A percentile compares a stretch with the other conserved stretches of the same genome.
Conservation (phyloP, 208 protist species). For the Trichomonas tenax region DNA sequence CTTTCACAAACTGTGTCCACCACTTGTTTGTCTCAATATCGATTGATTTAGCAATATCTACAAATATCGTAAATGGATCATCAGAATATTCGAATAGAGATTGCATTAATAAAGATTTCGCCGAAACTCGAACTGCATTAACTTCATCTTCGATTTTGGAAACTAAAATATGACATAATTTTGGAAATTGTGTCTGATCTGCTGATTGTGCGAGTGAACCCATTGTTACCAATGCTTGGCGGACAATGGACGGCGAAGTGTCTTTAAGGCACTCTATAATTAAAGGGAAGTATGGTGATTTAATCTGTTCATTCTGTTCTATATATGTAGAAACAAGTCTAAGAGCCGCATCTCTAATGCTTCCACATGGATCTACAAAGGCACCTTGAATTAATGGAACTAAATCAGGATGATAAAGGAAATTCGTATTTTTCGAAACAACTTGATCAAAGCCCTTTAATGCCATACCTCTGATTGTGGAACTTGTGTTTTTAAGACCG, state of each 20-base stretch:
- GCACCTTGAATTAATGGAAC: background rate
- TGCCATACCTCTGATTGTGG: background rate
- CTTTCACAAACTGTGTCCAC: background rate
- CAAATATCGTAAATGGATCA: background rate
- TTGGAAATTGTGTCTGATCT: background rate
- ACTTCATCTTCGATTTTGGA: background rate
- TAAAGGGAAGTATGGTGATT: background rate
- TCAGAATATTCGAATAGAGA: background rate
- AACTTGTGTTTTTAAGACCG: background rate
- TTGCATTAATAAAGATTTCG: background rate
- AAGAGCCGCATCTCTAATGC: background rate
- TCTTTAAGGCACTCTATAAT: background rate
- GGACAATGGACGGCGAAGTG: background rate
- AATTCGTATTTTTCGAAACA: background rate
- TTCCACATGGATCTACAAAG: background rate
- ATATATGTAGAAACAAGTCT: background rate
- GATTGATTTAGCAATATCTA: background rate
- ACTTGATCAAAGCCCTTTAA: background rate
- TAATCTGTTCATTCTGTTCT: background rate
- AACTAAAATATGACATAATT: background rate
- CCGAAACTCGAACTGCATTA: background rate
- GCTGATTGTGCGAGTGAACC: background rate
- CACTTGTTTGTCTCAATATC: background rate
- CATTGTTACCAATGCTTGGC: background rate
- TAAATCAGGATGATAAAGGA: background rate